phyloP scores from a whole-genome alignment of 2,329 filamentous ascomycete species.

The Fusarium concolor region DNA sequence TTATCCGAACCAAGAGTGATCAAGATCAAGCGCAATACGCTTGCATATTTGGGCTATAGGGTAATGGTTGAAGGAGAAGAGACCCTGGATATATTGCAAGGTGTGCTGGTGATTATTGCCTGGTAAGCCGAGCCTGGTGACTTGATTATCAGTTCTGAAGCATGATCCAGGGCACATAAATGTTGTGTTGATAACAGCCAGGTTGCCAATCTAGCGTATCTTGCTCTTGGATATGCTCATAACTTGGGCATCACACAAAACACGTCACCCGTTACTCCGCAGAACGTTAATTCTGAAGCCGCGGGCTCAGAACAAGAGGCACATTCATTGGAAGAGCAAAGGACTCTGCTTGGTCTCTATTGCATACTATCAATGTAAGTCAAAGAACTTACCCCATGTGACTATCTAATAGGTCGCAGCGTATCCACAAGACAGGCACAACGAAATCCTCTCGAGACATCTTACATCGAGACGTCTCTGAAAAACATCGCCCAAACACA shows the following conservation, averaged over 20 bases:
- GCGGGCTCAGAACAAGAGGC: conserved; percentile 34
- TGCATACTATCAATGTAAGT: conserved; percentile 56
- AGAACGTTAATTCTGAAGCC: conserved; percentile 18
- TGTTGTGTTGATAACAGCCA: conserved; percentile 52
- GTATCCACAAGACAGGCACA: conserved; percentile 54
- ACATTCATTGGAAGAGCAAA: conserved; percentile 53
- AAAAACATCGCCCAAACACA: conserved; percentile 45
- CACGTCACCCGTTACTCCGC: neutral
- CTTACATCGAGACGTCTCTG: conserved; percentile 51
- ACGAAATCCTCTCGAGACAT: conserved; percentile 48
- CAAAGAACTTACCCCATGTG: neutral
- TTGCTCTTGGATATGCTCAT: conserved; percentile 57
- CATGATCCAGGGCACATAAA: conserved; percentile 49
- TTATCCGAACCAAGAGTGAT: conserved; percentile 45
- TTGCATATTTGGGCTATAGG: conserved; percentile 57
- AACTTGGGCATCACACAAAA: conserved; percentile 52
- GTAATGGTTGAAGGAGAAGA: conserved; percentile 56
- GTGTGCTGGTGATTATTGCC: conserved; percentile 57
- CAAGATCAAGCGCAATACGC: conserved; percentile 57
- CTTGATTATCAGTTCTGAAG: neutral
- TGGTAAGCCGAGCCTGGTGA: conserved; percentile 52
- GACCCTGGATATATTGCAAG: conserved; percentile 59
- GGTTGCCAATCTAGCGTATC: conserved; percentile 53
- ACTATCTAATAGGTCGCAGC: conserved; percentile 39
- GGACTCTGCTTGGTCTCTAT: conserved; percentile 55